A percentile compares a stretch with the other conserved stretches of the same genome.
Conservation (phyloP, 2,329 filamentous ascomycete species). For the Aureobasidium sp. region DNA sequence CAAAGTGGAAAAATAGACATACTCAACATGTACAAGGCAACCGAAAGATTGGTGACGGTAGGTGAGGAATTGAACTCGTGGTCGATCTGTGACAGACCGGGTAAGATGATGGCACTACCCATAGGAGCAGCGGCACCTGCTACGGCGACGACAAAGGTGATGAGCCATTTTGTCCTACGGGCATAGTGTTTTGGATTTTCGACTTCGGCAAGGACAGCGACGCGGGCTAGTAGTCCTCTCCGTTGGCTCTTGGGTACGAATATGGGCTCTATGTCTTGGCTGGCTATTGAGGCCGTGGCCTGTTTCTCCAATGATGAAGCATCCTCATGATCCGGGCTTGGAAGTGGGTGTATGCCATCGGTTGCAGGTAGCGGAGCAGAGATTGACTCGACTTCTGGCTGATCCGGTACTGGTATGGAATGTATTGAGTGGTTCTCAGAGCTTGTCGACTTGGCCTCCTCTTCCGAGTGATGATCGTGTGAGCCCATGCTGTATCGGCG, state of each 20-base stretch:
- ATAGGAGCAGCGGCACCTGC: slow-evolving; percentile 72
- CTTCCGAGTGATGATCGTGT: neutral
- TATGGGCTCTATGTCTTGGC: slow-evolving; percentile 20
- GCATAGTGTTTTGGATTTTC: slow-evolving; percentile 66
- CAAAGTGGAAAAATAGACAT: slow-evolving; percentile 81
- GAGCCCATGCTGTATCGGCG: neutral
- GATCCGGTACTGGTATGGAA: neutral
- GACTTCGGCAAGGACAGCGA: slow-evolving; percentile 71
- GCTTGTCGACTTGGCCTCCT: neutral
- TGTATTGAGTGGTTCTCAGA: neutral
- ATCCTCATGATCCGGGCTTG: neutral
- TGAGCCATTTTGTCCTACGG: slow-evolving; percentile 70
- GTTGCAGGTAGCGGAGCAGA: neutral
- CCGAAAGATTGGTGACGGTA: slow-evolving; percentile 64
- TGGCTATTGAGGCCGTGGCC: neutral
- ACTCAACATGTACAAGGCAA: slow-evolving; percentile 72
- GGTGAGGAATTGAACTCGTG: slow-evolving; percentile 52
- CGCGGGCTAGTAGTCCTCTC: slow-evolving; percentile 62
- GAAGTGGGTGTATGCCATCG: neutral
- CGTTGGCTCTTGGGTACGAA: slow-evolving; percentile 47
- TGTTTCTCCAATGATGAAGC: neutral
- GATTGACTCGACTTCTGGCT: neutral
- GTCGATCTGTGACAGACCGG: slow-evolving; percentile 53
- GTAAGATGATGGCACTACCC: slow-evolving; percentile 77
- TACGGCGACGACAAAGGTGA: slow-evolving; percentile 69